Evolutionary conservation across 345 rosid genomes (phyloP), one percentile per base, ranked within the genome.

Genomic region (Moringa oleifera): DNA sequence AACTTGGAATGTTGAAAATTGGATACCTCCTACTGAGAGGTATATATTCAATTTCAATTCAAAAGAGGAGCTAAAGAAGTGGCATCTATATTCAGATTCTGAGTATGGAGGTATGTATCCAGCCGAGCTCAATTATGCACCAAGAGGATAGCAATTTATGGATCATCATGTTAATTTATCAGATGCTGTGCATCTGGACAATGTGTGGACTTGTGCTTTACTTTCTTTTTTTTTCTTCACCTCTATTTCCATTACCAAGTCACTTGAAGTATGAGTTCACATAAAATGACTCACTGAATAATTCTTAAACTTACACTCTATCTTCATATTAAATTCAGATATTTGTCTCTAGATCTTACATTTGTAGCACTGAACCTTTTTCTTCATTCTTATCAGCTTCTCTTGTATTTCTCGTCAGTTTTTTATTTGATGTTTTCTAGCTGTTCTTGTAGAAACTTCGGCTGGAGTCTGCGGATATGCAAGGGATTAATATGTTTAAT

Each of bases 61-160:
- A 0, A 90, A 72, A 77, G 89, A 89, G 59, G 91, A 93, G 73
- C 73, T 93, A 13, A 90, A 83, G 50, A 84, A 71, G 69, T 90
- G 98, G 98, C 97, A 93, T 79, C 74, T 90, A 2, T 90, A 86
- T 77, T 90, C 98, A 1, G 98, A 90, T 77, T 83, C 97, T 56
- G 94, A 90, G 70, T 93, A 75, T 71, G 98, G 97, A 78, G 97
- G 98, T 93, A 82, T 37, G 41, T 61, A 49, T 20, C 9, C 33
- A 53, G 63, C 53, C 66, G 22, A 37, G 51, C 54, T 59, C 56
- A 58, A 21, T 52, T 41, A 11, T 15, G 1, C 47, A 41, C 47
- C 47, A 4, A 7, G 12, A 41, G 12, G 47, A 15, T 1, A 33
- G 37, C 37, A 33, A 41, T 41, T 41, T 5, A 11, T 9, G 12